Evolutionary conservation across 805 yeast genomes (phyloP).

Genomic region (Saccharomycopsis vini): DNA sequence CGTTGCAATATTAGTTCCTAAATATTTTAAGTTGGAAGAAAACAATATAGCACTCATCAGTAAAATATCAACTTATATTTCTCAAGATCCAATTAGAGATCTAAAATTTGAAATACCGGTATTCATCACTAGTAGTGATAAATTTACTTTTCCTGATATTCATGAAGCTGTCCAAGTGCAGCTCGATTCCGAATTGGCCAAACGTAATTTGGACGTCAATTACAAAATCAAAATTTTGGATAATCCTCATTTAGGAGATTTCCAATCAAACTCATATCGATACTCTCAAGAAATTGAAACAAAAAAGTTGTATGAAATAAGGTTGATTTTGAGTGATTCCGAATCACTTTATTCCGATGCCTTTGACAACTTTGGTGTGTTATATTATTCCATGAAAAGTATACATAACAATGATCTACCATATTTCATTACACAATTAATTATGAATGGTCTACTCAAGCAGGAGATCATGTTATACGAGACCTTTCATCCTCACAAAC

Average conservation of each 20-base stretch:
- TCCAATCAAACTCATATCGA: too few relatives aligned
- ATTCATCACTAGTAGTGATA: conserved; percentile 31
- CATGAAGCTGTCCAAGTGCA: conserved; percentile 44
- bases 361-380: conserved; percentile 30
- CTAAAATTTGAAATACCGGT: conserved; percentile 36
- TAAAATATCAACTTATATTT: conserved; percentile 22
- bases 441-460: conserved; percentile 37
- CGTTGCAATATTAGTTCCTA: too few relatives aligned
- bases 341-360: conserved; percentile 39
- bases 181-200: conserved; percentile 33
- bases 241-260: not conserved
- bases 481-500: too few relatives aligned
- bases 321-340: conserved; percentile 31
- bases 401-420: conserved; percentile 56
- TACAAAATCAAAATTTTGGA: conserved; percentile 16
- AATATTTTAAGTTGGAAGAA: too few relatives aligned
- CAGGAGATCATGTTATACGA: conserved; percentile 36
- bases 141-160: conserved; percentile 58
- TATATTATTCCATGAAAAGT: conserved; percentile 35
- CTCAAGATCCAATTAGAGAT: conserved; percentile 35
- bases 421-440: conserved; percentile 45
- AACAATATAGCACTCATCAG: not conserved
- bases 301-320: conserved; percentile 27
- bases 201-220: conserved; percentile 19
- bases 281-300: conserved; percentile 3